phyloP scores from a whole-genome alignment of 2,329 filamentous ascomycete species.

The Calonectria multiphialidica region DNA sequence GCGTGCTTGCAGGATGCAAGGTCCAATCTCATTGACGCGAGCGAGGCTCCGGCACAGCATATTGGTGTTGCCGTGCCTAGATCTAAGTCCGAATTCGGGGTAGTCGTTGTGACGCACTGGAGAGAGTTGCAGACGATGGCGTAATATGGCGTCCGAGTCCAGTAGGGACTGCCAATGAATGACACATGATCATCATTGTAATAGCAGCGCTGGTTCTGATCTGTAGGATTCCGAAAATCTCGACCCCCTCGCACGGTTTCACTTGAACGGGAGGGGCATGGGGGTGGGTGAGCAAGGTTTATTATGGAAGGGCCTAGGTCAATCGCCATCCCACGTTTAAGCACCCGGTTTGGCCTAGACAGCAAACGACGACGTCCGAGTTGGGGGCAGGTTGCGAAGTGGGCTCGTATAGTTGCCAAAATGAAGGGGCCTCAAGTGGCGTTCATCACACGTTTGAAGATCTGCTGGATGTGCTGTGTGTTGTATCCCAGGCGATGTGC shows the following conservation, averaged over 20 bases:
- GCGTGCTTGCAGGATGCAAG: not conserved
- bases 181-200: not conserved
- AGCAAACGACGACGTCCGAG: not conserved
- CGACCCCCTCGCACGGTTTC: not conserved
- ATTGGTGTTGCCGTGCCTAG: not conserved
- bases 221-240: not conserved
- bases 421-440: conserved; percentile 9
- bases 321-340: not conserved
- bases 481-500: not conserved
- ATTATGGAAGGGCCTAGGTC: not conserved
- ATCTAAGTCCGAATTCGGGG: not conserved
- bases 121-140: not conserved
- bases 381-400: not conserved
- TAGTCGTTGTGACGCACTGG: not conserved
- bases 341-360: not conserved
- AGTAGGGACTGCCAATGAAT: not conserved
- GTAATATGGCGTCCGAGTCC: not conserved
- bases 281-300: not conserved
- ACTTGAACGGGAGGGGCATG: not conserved
- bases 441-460: not conserved
- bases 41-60: not conserved
- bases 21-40: not conserved
- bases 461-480: not conserved
- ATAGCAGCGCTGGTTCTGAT: not conserved
- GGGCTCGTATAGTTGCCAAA: not conserved